These are phyloP conservation scores for Candida neerlandica DNA, from an alignment of 1,139 yeast species.

Conservation along the genomic window DNA sequence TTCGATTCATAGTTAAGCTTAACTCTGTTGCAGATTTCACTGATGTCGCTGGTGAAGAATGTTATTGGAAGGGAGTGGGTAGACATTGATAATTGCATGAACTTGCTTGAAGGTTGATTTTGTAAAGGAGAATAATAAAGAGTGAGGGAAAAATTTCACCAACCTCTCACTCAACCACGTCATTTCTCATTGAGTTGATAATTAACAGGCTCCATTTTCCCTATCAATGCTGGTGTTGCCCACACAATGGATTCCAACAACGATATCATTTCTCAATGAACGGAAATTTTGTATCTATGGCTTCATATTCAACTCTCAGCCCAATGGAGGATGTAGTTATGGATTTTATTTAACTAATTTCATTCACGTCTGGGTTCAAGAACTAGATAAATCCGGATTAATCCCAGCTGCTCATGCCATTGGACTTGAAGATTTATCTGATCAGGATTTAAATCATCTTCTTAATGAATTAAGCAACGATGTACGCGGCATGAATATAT, in stretches of 20 bases:
- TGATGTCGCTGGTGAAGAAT: constrained; percentile 11
- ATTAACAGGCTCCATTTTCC: not conserved
- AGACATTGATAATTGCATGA: too few species aligned
- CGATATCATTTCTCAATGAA: constrained; percentile 5
- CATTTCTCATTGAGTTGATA: not conserved
- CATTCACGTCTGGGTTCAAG: constrained; percentile 31
- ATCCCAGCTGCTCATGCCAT: constrained; percentile 20
- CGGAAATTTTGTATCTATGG: constrained; percentile 18
- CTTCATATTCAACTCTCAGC: constrained; percentile 9
- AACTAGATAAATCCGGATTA: constrained; percentile 19
- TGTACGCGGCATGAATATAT: not conserved
- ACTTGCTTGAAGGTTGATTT: too few species aligned
- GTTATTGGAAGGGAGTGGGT: not conserved
- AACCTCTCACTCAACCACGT: too few species aligned
- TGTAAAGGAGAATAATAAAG: too few species aligned
- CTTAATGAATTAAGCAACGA: constrained; percentile 4
- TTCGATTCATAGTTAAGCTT: constrained; percentile 2
- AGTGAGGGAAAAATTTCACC: too few species aligned
- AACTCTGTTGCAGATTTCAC: constrained; percentile 15
- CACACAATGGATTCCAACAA: constrained; percentile 11
- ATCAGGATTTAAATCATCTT: constrained; percentile 15
- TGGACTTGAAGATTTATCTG: constrained; percentile 30
- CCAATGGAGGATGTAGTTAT: constrained; percentile 17
- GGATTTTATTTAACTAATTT: constrained; percentile 32
- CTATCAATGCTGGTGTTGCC: constrained; percentile 10